Conservation (phyloP, 2,329 filamentous ascomycete species). For the Penicillium corylophilum region DNA sequence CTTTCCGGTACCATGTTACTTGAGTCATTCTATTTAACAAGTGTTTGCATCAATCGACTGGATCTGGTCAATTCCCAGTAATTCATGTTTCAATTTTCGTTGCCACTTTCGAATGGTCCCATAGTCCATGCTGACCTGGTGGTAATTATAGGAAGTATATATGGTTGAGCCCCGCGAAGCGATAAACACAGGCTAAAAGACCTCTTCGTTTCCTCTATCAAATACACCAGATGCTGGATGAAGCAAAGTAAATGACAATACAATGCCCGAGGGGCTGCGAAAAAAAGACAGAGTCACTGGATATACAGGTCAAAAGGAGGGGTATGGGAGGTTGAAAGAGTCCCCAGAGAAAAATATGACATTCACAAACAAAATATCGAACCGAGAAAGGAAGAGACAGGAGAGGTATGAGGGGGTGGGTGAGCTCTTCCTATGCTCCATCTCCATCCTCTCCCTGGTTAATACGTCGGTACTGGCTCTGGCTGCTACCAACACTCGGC, state of each 20-base stretch:
- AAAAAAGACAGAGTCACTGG: background rate
- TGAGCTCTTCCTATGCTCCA: constrained; percentile 7
- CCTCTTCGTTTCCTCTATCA: background rate
- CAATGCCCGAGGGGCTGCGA: background rate
- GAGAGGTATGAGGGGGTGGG: background rate
- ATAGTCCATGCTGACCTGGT: background rate
- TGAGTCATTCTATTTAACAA: background rate
- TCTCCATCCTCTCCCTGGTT: constrained; percentile 47
- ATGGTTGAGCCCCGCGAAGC: background rate
- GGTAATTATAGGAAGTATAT: background rate
- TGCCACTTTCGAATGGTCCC: background rate
- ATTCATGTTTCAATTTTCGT: background rate
- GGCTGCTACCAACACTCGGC: constrained; percentile 37
- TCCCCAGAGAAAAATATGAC: background rate
- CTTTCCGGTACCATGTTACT: background rate
- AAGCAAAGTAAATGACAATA: background rate
- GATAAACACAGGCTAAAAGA: background rate
- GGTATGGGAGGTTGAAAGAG: background rate
- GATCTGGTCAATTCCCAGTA: too few relatives aligned
- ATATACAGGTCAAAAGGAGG: background rate
- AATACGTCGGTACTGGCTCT: constrained; percentile 46
- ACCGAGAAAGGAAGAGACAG: background rate
- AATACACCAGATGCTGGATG: background rate
- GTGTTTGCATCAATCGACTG: too few relatives aligned
- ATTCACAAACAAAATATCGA: background rate